Conservation (phyloP, 2,329 filamentous ascomycete genomes). For the Emericellopsis atlantica region DNA sequence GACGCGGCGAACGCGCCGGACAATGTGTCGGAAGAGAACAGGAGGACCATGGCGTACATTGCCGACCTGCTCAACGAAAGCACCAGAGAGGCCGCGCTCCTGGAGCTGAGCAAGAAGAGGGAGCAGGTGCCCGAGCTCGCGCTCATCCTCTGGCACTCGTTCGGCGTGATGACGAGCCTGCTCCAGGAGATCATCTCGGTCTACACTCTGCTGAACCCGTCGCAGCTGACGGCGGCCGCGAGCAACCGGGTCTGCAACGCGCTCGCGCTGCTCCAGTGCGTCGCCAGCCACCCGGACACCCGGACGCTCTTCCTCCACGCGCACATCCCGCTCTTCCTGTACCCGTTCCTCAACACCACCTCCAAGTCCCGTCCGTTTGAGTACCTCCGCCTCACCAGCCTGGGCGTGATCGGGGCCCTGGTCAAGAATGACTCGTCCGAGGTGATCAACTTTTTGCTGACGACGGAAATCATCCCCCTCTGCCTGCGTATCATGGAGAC, state of each 20-base stretch:
- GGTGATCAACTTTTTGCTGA: constrained; percentile 97
- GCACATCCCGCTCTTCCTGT: constrained; percentile 94
- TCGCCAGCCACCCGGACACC: constrained; percentile 94
- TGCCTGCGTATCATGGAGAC: constrained; percentile 99
- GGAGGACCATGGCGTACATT: constrained; percentile 84
- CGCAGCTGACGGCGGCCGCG: constrained; percentile 91
- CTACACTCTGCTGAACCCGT: constrained; percentile 91
- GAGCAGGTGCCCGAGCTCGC: constrained; percentile 96
- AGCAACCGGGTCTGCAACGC: constrained; percentile 97
- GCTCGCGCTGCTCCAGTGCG: constrained; percentile 87
- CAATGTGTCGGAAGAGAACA: constrained; percentile 76
- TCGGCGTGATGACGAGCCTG: constrained; percentile 95
- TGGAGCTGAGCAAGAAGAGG: constrained; percentile 96
- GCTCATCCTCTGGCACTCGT: constrained; percentile 95
- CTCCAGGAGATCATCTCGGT: constrained; percentile 98
- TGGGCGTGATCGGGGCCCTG: constrained; percentile 91
- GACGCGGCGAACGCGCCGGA: constrained; percentile 42
- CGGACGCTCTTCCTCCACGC: constrained; percentile 87
- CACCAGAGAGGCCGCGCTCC: constrained; percentile 77
- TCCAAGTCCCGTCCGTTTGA: constrained; percentile 97
- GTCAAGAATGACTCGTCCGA: constrained; percentile 99
- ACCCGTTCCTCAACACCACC: constrained; percentile 96
- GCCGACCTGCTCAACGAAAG: constrained; percentile 80
- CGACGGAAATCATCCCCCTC: constrained; percentile 95
- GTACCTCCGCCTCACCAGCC: constrained; percentile 87